Conservation (phyloP, 2,329 filamentous ascomycete genomes). For the Phyllosticta citribraziliensis region DNA sequence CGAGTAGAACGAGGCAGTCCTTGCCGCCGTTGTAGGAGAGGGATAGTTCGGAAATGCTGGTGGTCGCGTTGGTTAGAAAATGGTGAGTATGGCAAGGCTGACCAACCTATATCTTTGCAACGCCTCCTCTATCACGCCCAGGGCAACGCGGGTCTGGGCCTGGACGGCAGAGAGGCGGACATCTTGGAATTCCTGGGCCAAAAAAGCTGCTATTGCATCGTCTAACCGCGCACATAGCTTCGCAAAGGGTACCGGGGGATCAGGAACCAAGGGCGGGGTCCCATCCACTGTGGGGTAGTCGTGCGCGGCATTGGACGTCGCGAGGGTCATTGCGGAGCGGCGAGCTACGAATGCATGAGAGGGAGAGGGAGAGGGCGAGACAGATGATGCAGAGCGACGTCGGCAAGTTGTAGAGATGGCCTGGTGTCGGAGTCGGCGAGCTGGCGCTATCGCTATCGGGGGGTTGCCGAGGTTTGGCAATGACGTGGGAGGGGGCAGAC, state of each 20-base stretch:
- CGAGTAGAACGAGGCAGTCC: conserved; percentile 85
- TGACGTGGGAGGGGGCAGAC: neutral
- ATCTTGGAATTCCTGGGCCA: conserved; percentile 47
- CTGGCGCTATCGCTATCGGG: neutral
- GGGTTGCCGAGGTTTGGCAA: neutral
- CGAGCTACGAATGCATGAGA: neutral
- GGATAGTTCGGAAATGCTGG: conserved; percentile 66
- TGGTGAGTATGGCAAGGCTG: conserved; percentile 1
- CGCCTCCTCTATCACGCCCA: conserved; percentile 66
- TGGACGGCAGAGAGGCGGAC: conserved; percentile 52
- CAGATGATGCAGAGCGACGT: neutral
- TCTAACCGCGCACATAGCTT: conserved; percentile 44
- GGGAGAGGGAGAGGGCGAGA: neutral
- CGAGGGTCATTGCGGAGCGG: conserved; percentile 22
- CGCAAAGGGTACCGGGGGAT: conserved; percentile 36
- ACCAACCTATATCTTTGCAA: conserved; percentile 64
- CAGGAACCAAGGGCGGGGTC: conserved; percentile 21
- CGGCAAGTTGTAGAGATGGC: neutral
- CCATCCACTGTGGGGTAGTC: neutral
- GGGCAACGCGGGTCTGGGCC: conserved; percentile 60
- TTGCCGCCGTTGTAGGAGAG: conserved; percentile 97
- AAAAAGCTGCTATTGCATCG: conserved; percentile 54
- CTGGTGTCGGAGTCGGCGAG: too few relatives aligned
- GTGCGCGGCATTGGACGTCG: conserved; percentile 27
- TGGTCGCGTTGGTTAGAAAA: conserved; percentile 1